A percentile compares a stretch with the other conserved stretches of the same genome.
Evolutionary conservation across 352 stramenopile genomes (phyloP).

Genomic region (Phytophthora foliorum): DNA sequence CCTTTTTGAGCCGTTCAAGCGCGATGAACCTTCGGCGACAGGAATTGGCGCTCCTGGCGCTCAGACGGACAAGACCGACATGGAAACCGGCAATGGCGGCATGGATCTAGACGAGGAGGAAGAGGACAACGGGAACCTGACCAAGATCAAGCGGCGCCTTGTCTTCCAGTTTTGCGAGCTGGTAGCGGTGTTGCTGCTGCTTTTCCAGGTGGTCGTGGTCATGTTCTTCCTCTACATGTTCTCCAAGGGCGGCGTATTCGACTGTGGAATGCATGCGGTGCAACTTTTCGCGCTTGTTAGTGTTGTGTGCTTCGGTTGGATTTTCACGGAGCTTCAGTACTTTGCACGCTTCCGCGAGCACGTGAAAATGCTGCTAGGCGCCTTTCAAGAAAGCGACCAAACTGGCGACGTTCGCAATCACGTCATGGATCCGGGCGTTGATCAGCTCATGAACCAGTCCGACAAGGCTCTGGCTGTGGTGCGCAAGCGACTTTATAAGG

Average conservation of each 20-base stretch:
- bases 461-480: conserved; percentile 64
- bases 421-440: conserved; percentile 58
- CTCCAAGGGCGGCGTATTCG: conserved; percentile 79
- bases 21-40: conserved; percentile 32
- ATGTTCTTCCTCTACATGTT: conserved; percentile 88
- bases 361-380: conserved; percentile 86
- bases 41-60: conserved; percentile 4
- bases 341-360: conserved; percentile 87
- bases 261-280: conserved; percentile 55
- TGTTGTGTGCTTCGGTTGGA: conserved; percentile 63
- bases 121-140: conserved; percentile 55
- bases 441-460: conserved; percentile 68
- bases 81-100: conserved; percentile 31
- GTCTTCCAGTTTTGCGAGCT: conserved; percentile 82
- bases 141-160: conserved; percentile 80
- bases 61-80: conserved; percentile 31
- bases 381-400: conserved; percentile 85
- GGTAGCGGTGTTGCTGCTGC: conserved; percentile 61
- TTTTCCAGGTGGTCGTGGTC: conserved; percentile 64
- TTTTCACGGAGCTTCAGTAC: conserved; percentile 73
- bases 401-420: conserved; percentile 77
- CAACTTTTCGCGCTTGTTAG: conserved; percentile 65
- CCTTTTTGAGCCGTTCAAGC: conserved; percentile 81
- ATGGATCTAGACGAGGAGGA: conserved; percentile 44
- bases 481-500: conserved; percentile 80